phyloP scores from a whole-genome alignment of 2,329 filamentous ascomycete genomes.

The Diaporthe humulicola region DNA sequence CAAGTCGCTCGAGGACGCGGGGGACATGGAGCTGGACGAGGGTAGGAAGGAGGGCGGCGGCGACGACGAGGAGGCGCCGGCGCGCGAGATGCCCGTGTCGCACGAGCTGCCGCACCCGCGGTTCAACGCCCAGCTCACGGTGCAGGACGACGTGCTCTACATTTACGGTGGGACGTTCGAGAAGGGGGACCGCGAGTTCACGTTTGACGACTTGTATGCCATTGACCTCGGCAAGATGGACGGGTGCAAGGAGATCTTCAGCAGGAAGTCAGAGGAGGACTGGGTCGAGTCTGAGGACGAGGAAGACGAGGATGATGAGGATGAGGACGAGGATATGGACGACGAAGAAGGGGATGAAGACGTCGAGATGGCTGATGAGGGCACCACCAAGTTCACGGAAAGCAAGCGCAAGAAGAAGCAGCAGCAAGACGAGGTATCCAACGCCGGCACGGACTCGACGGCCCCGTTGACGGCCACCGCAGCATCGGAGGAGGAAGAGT shows the following conservation, averaged over 20 bases:
- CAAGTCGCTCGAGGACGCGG: conserved; percentile 68
- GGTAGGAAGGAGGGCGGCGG: conserved; percentile 60
- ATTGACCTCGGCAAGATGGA: conserved; percentile 96
- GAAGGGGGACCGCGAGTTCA: conserved; percentile 94
- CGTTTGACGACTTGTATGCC: conserved; percentile 94
- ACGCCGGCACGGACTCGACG: conserved; percentile 53
- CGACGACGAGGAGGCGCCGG: conserved; percentile 65
- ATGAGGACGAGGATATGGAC: conserved; percentile 68
- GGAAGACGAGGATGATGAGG: conserved; percentile 72
- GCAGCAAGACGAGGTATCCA: conserved; percentile 55
- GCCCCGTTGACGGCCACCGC: conserved; percentile 41
- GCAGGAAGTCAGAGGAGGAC: conserved; percentile 80
- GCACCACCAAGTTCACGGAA: conserved; percentile 60
- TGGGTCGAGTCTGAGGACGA: conserved; percentile 78
- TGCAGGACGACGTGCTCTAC: conserved; percentile 93
- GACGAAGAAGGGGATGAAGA: conserved; percentile 66
- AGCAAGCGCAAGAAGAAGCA: conserved; percentile 70
- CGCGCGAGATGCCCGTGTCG: conserved; percentile 73
- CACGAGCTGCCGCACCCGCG: conserved; percentile 90
- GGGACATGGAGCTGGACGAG: conserved; percentile 61
- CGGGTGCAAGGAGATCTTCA: conserved; percentile 93
- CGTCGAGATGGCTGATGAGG: conserved; percentile 62
- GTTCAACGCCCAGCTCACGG: conserved; percentile 91
- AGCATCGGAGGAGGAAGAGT: conserved; percentile 61
- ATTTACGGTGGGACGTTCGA: conserved; percentile 97